Percentiles rank a stretch among this genome's conserved stretches.
phyloP scores from a whole-genome alignment of 2,329 filamentous ascomycete species.

The Epichloe brachyelytri region DNA sequence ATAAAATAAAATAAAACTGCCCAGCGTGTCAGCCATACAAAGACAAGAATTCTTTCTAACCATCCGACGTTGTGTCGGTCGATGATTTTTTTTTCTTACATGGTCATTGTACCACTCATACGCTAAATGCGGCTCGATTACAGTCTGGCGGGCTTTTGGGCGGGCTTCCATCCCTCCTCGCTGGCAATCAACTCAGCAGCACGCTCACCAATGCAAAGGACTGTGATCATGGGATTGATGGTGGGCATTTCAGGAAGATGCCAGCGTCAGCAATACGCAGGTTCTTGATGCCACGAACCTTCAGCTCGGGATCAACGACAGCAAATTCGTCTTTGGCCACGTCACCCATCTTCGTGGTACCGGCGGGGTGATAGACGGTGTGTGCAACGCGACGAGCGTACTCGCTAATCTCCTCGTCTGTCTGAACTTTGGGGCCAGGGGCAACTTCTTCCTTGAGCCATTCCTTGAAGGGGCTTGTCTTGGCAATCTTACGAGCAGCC shows the following conservation, averaged over 20 bases:
- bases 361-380: constrained; percentile 82
- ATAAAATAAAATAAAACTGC: too few species aligned
- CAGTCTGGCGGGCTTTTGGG: constrained; percentile 18
- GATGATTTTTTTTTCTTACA: too few species aligned
- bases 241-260: constrained; percentile 75
- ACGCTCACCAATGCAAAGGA: constrained; percentile 70
- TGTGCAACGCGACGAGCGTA: constrained; percentile 73
- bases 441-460: constrained; percentile 78
- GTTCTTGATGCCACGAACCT: constrained; percentile 57
- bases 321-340: constrained; percentile 53
- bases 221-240: constrained; percentile 86
- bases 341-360: constrained; percentile 85
- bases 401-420: constrained; percentile 68
- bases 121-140: constrained; percentile 8
- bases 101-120: too few species aligned
- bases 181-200: constrained; percentile 69
- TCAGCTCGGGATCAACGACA: constrained; percentile 67
- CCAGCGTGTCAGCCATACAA: too few species aligned
- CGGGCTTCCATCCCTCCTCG: constrained; percentile 41
- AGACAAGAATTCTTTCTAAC: too few species aligned
- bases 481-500: constrained; percentile 62
- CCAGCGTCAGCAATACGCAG: constrained; percentile 76
- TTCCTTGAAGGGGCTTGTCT: constrained; percentile 63
- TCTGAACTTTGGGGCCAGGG: constrained; percentile 58
- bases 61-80: too few species aligned